Base-by-base conservation (phyloP, 176 grass and related monocot genomes). In the Themeda triandra region DNA sequence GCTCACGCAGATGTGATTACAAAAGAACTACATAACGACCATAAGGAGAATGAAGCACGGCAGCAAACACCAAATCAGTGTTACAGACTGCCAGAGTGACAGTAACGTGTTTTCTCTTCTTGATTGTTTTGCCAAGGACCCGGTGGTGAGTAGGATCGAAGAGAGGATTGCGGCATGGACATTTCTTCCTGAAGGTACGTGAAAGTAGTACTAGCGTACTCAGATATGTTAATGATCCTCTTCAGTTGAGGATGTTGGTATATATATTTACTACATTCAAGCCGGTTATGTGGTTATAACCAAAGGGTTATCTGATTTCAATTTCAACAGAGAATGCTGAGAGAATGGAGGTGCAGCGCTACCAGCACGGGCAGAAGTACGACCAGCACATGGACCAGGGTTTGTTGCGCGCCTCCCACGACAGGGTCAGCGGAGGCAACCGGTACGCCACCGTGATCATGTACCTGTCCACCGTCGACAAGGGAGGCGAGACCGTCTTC, bases 401-500 rank as follows among this genome's bases (percentile, higher is more conserved):
- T 41, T 8, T 11, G 1, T 48, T 48, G 3, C 14, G 92, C 49
- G 89, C 79, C 48, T 95, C 90, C 71, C 59, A 28, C 1, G 90
- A 89, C 67, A 74, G 76, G 82, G 19, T 75, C 0, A 89, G 14
- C 1, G 93, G 88, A 35, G 86, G 90, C 59, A 80, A 87, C 62
- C 93, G 93, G 4, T 66, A 82, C 3, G 88, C 90, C 12, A 95
- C 90, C 36, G 83, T 95, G 35, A 80, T 95, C 23, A 92, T 95
- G 93, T 92, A 95, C 59, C 28, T 92, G 6, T 88, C 93, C 32
- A 84, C 87, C 31, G 93, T 92, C 62, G 46, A 87, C 0, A 72
- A 86, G 40, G 93, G 90, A 10, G 90, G 90, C 6, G 90, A 92
- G 78, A 92, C 93, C 11, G 60, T 92, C 2, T 92, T 95, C 76